Evolutionary conservation across 2,329 filamentous ascomycete genomes (phyloP).

Genomic region (Aspergillus latus): DNA sequence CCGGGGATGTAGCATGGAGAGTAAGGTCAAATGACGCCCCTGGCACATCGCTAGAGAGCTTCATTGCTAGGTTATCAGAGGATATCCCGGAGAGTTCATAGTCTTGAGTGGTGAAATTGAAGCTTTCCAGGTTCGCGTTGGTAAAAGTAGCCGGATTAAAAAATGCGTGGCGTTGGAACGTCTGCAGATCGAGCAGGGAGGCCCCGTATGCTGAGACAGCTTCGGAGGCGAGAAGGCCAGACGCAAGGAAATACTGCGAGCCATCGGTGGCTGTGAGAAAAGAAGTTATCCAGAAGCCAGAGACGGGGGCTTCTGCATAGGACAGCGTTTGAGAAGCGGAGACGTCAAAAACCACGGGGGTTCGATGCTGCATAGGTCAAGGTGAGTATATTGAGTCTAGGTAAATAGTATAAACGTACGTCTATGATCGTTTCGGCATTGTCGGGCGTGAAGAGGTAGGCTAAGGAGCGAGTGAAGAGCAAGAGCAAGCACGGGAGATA

Average conservation of each 20-base stretch:
- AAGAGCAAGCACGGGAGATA: neutral
- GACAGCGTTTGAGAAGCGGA: neutral
- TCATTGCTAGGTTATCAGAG: neutral
- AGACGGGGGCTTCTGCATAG: neutral
- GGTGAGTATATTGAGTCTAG: neutral
- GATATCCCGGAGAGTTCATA: neutral
- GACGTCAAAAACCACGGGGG: neutral
- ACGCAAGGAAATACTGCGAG: neutral
- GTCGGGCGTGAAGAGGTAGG: neutral
- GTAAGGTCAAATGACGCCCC: neutral
- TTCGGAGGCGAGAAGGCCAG: neutral
- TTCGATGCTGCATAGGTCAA: neutral
- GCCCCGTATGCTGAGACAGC: neutral
- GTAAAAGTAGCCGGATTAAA: neutral
- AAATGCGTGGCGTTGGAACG: neutral
- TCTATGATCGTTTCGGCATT: neutral
- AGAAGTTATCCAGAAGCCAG: neutral
- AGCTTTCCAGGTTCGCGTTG: neutral
- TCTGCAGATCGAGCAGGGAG: neutral
- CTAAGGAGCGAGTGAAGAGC: neutral
- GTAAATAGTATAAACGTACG: neutral
- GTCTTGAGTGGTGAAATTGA: neutral
- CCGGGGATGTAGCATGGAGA: neutral
- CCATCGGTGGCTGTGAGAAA: neutral
- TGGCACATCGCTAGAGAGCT: neutral